These are phyloP conservation scores for Lentinula sp. DNA, from an alignment of 768 basidiomycete species.

Conservation along the genomic window DNA sequence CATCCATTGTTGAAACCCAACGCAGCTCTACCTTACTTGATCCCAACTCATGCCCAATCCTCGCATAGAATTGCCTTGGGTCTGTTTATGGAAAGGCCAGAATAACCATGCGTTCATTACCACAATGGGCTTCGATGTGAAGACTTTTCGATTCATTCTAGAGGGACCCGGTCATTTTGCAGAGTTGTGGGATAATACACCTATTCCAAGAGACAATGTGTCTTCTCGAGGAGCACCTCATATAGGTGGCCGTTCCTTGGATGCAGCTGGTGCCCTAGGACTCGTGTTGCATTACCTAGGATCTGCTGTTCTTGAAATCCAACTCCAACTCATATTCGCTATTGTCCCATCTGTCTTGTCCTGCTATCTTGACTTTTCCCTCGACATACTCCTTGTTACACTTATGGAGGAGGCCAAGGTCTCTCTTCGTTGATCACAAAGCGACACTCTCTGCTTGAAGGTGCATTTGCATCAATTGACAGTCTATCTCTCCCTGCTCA, in stretches of 20 bases:
- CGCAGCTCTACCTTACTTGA: not conserved
- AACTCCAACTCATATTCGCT: constrained; percentile 38
- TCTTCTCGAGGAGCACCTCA: constrained; percentile 13
- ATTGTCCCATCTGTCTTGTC: constrained; percentile 29
- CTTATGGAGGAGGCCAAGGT: constrained; percentile 26
- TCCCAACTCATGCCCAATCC: constrained; percentile 8
- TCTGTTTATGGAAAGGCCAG: constrained; percentile 3
- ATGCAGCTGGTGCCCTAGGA: constrained; percentile 35
- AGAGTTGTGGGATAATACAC: not conserved
- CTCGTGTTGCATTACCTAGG: constrained; percentile 33
- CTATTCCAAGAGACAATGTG: not conserved
- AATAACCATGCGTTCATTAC: constrained; percentile 24
- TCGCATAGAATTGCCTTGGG: constrained; percentile 11
- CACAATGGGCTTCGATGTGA: constrained; percentile 21
- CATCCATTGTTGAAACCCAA: not conserved
- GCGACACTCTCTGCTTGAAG: constrained; percentile 26
- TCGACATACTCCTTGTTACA: constrained; percentile 21
- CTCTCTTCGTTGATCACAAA: constrained; percentile 17
- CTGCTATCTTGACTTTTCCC: constrained; percentile 29
- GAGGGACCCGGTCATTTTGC: constrained; percentile 22
- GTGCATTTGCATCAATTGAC: constrained; percentile 36
- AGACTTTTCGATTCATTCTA: constrained; percentile 26
- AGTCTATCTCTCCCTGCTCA: constrained; percentile 27
- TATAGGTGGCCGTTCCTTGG: constrained; percentile 21
- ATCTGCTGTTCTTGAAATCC: constrained; percentile 34